Base-by-base conservation (phyloP, 805 yeast species). In the Saccharomycopsis sp. region DNA sequence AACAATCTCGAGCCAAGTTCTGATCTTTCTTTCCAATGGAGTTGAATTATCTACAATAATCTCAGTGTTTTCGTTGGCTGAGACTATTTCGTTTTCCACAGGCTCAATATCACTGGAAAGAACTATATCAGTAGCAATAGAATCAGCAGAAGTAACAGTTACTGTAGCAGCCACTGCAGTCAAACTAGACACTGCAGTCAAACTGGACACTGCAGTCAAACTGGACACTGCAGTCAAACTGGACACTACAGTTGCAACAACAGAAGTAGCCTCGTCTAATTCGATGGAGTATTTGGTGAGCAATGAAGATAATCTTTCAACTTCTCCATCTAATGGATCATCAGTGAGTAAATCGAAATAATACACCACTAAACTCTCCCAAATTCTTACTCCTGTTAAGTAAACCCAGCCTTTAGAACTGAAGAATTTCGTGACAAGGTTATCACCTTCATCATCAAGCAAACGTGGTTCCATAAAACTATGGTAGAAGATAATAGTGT, bases 241-340 rank as follows among this genome's bases (percentile, higher is more conserved):
- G 8, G 35, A 15, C 34, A 50, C 34, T 50, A 24, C 17, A 3
- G 17, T 14, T 2, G 17, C 44, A 17, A 29, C 35, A 3, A 20
- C 54, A 24, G 41, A 24, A 29, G 54, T 52, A 34, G 20, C 54
- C 19, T 14, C 14, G n/a, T n/a, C 49, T 12, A 20, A 42, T 12
- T 20, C 8, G 15, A 20, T 35, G 23, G 56, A 56, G 49, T 56
- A 58, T 35, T 53, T 41, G n/a, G 56, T 52, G 49, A 61, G 47
- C 20, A 58, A 54, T n/a, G 58, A 24, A 9, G 56, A 54, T 24
- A 61, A 52, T 52, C 58, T 56, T 23, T 34, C 58, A 41, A 61
- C 56, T 44, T 61, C 63, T 12, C 44, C 58, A 56, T 61, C 63
- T 17, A 61, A 25, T 2, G 63, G 62, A 52, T 61, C 63, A 34